Conservation (phyloP, 2,329 filamentous ascomycete species). For the Penicillium sp. region DNA sequence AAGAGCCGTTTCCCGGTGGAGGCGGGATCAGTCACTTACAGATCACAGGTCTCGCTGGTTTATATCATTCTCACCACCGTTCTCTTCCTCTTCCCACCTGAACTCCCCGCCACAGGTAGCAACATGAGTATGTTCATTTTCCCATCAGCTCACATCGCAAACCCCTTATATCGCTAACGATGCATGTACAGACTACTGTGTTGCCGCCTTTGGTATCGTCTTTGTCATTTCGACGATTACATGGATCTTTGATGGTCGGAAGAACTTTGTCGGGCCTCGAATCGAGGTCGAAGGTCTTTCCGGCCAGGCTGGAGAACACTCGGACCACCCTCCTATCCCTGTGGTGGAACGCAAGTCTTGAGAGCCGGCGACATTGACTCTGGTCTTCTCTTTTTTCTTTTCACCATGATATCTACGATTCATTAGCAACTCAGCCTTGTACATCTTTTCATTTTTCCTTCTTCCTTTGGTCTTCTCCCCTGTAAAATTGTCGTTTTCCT, state of each 20-base stretch:
- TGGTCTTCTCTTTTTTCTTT: too few relatives aligned
- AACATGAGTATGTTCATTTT: conserved; percentile 58
- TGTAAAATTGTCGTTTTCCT: too few relatives aligned
- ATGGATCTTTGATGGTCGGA: conserved; percentile 56
- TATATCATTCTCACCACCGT: conserved; percentile 68
- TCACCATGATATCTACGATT: too few relatives aligned
- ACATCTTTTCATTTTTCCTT: too few relatives aligned
- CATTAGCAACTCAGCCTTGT: too few relatives aligned
- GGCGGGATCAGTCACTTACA: conserved; percentile 1
- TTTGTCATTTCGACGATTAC: conserved; percentile 52
- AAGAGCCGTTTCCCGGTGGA: accelerated
- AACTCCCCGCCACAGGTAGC: conserved; percentile 55
- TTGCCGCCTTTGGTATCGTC: conserved; percentile 54
- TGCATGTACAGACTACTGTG: conserved; percentile 34
- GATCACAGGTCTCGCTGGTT: conserved; percentile 48
- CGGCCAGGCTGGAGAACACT: conserved; percentile 16
- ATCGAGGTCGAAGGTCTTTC: conserved; percentile 37
- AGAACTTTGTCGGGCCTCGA: conserved; percentile 53
- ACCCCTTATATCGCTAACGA: neutral
- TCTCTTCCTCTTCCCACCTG: conserved; percentile 68
- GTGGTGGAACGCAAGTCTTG: conserved; percentile 13
- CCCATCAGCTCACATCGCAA: too few relatives aligned
- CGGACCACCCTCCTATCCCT: conserved; percentile 14
- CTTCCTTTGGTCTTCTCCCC: too few relatives aligned
- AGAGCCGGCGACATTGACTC: neutral